Conservation (phyloP, 176 grass and related monocot species). For the Olyra latifolia region DNA sequence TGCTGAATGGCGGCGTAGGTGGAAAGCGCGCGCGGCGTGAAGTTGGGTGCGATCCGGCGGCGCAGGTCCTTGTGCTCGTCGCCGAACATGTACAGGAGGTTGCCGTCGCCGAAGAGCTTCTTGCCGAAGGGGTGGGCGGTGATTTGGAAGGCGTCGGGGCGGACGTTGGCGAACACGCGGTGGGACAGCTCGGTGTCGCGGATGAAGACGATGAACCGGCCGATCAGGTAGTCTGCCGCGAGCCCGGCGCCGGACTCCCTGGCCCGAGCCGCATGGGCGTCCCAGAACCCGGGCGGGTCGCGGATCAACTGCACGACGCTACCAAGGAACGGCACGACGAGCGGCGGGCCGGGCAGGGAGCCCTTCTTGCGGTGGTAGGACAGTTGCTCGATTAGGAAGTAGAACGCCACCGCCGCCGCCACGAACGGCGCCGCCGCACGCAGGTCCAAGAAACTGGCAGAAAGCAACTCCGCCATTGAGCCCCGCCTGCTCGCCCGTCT, state of each 20-base stretch:
- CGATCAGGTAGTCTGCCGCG: conserved; percentile 61
- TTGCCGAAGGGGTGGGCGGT: conserved; percentile 87
- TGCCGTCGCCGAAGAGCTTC: conserved; percentile 89
- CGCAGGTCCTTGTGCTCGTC: conserved; percentile 85
- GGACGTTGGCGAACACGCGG: conserved; percentile 77
- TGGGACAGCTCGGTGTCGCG: conserved; percentile 73
- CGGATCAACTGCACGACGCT: conserved; percentile 53
- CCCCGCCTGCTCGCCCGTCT: neutral
- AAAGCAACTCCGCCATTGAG: neutral
- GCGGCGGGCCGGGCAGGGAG: conserved; percentile 38
- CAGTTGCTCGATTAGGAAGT: conserved; percentile 62
- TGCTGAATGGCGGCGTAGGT: conserved; percentile 75
- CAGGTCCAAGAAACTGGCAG: neutral
- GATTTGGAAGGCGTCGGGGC: conserved; percentile 80
- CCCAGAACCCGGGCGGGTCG: conserved; percentile 69
- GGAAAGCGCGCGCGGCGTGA: conserved; percentile 66
- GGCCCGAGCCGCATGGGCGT: conserved; percentile 48
- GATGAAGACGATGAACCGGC: conserved; percentile 77
- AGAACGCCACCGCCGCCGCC: conserved; percentile 26
- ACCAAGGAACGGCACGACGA: conserved; percentile 74
- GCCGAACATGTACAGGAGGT: conserved; percentile 90
- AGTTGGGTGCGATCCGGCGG: conserved; percentile 78
- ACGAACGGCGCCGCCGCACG: conserved; percentile 47
- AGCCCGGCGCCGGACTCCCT: conserved; percentile 50
- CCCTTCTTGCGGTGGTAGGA: conserved; percentile 80